Evolutionary conservation across 768 basidiomycete genomes (phyloP), one percentile per base, ranked within the genome.

Genomic region (Lenzites betulinus): DNA sequence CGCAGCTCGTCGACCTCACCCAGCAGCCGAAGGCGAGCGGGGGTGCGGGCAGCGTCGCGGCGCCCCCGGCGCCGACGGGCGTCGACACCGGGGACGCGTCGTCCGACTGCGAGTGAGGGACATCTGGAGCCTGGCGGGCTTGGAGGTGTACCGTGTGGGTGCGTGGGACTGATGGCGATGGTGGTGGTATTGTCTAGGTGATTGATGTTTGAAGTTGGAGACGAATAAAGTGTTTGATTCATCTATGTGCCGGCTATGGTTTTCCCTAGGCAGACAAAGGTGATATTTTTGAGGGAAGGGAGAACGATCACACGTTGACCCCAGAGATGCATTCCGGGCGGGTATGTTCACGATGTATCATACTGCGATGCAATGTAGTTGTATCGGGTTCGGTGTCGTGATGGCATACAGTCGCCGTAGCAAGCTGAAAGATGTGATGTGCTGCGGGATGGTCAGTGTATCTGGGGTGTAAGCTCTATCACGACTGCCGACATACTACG

Each of bases 1-100:
- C 68, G 23, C 82, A 84, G 69, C 67, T 70, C 42, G 51, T 53
- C 51, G 60, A 65, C 61, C 55, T 67, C 60, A 67, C 64, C 12
- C 44, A 46, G 25, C 44, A 46, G 44, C 44, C 44, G 2, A 46
- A 46, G 44, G 47, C 47, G 3, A 12, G 28, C 3, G 47, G 47
- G 4, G 47, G 28, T 2, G 23, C 47, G 6, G 46, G 22, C 23
- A 25, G 26, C 25, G 11, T 28, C n/a, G 28, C 46, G 22, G 23
- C 47, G 47, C 43, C 53, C 22, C 43, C 53, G 7, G 53, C 53
- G 51, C 33, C 30, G 53, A 33, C 53, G 51, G 39, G n/a, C n/a
- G n/a, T n/a, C n/a, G n/a, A n/a, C n/a, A n/a, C n/a, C n/a, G n/a
- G n/a, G n/a, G n/a, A n/a, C n/a, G n/a, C n/a, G n/a, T n/a, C n/a